Conservation (phyloP, 1,284 basidiomycete genomes). For the Gastroboletus turbinatus region DNA sequence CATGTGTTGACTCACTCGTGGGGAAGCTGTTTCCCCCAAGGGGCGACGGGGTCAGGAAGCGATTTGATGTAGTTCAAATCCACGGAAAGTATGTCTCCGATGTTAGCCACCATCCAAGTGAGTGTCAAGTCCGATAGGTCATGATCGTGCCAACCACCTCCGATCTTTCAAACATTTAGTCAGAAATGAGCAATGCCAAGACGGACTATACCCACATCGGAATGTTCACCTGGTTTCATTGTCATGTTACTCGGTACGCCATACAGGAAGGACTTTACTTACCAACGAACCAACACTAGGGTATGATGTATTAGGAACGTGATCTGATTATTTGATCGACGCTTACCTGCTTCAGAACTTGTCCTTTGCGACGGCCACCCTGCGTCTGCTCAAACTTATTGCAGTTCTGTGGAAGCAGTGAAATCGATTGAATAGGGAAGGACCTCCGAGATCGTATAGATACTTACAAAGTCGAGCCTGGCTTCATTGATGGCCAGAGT, state of each 20-base stretch:
- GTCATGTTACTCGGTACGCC: background rate
- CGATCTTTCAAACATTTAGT: constrained; percentile 45
- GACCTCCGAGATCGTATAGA: background rate
- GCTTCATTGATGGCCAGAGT: constrained; percentile 66
- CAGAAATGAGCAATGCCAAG: background rate
- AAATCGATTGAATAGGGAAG: background rate
- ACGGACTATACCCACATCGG: constrained; percentile 47
- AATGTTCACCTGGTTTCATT: constrained; percentile 48
- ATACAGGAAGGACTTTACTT: constrained; percentile 15
- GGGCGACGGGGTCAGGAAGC: constrained; percentile 49
- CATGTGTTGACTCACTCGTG: constrained; percentile 50
- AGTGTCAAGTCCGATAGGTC: constrained; percentile 67
- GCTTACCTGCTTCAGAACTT: constrained; percentile 60
- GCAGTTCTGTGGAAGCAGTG: constrained; percentile 44
- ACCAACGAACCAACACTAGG: constrained; percentile 70
- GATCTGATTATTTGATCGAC: background rate
- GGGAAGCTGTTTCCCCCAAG: constrained; percentile 59
- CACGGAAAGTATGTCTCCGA: constrained; percentile 54
- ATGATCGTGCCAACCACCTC: constrained; percentile 65
- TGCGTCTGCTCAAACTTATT: constrained; percentile 61
- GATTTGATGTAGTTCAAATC: constrained; percentile 53
- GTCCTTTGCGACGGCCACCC: constrained; percentile 51
- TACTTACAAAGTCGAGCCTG: constrained; percentile 62
- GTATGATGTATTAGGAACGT: constrained; percentile 4
- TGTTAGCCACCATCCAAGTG: constrained; percentile 65